Conservation (phyloP, 2,329 filamentous ascomycete species). For the Stachybotrys chartarum region DNA sequence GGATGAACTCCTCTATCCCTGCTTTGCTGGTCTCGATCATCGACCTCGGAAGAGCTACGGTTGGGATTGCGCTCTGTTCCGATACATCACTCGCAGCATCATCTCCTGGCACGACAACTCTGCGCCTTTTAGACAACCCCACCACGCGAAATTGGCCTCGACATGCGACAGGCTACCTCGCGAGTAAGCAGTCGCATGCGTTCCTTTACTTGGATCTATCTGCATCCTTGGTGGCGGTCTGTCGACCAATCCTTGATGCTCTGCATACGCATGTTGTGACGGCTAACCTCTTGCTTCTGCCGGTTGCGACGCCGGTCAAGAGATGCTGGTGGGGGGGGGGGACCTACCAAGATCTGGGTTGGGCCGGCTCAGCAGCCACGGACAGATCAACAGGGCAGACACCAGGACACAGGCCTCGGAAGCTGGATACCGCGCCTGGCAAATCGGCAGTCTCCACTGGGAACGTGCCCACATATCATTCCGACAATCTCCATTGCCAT, state of each 20-base stretch:
- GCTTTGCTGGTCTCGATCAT: background rate
- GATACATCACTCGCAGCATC: no score
- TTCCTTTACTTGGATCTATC: background rate
- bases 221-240: background rate
- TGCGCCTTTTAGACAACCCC: no score
- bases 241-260: background rate
- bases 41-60: background rate
- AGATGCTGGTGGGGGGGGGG: background rate
- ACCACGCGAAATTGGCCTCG: no score
- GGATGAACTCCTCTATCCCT: background rate
- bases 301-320: background rate
- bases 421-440: background rate
- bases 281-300: background rate
- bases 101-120: no score
- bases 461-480: background rate
- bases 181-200: background rate
- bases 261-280: background rate
- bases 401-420: background rate
- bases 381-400: background rate
- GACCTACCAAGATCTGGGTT: background rate
- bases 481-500: background rate
- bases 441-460: background rate
- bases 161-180: background rate
- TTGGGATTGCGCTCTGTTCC: background rate
- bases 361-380: background rate